Evolutionary conservation across 345 rosid genomes (phyloP), one percentile per base, ranked within the genome.

Genomic region (Durio zibethinus): DNA sequence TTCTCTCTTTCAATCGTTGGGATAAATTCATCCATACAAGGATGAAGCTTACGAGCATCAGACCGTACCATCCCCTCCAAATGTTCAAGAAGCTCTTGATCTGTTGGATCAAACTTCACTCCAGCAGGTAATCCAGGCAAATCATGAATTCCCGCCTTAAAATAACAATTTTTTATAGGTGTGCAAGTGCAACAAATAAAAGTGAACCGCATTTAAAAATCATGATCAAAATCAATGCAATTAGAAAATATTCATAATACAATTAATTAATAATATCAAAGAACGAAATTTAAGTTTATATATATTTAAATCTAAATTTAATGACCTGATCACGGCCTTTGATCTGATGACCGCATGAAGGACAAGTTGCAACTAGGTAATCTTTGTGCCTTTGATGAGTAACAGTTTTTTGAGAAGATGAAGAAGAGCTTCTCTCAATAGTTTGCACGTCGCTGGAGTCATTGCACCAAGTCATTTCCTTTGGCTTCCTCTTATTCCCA

Each of bases 31-130:
- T 93, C 98, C 0, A 93, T 91, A 5, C 92, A 91, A 77, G 97
- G 99, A 63, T 96, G 99, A 70, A 90, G 91, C 84, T 89, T 90
- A 25, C 86, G 83, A 72, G 84, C 84, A 81, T 96, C 98, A 25
- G 84, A 81, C 79, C 91, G 80, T 60, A 90, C 97, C 87, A 90
- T 96, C 33, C 93, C 99, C 63, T 96, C 99, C 78, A 96, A 85
- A 84, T 96, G 99, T 73, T 92, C 98, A 20, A 96, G 87, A 59
- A 96, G 88, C 86, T 96, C 99, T 80, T 93, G 98, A 87, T 96
- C 99, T 2, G 97, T 93, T 29, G 99, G 99, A 84, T 96, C 99
- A 42, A 95, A 95, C 89, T 92, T 95, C 83, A 95, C 98, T 62
- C 99, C 99, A 0, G 99, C 97, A 10, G 99, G 99, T 56, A 96